Conservation (phyloP, 75 land plant species). For the Cupressus sempervirens region DNA sequence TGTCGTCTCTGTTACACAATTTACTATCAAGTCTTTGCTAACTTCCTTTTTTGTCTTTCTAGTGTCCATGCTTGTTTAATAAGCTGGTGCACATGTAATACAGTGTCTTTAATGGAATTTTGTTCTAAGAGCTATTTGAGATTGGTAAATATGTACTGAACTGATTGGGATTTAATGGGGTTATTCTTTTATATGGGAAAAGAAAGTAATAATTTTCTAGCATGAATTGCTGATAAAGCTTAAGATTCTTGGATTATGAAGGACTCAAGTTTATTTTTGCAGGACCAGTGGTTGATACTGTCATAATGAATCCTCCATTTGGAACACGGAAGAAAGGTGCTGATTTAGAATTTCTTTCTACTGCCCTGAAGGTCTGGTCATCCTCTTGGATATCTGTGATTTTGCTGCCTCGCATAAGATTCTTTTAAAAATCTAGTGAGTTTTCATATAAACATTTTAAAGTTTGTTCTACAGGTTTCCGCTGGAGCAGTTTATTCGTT, state of each 20-base stretch:
- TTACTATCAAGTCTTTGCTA: neutral
- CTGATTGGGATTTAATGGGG: neutral
- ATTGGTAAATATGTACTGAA: neutral
- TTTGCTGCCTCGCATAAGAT: neutral
- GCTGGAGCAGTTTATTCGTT: slow-evolving; percentile 87
- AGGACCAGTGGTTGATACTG: slow-evolving; percentile 78
- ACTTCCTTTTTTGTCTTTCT: neutral
- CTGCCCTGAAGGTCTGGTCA: slow-evolving; percentile 64
- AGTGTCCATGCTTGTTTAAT: neutral
- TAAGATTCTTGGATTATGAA: no score
- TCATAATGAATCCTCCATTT: slow-evolving; percentile 99
- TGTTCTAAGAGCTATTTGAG: neutral
- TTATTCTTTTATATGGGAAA: neutral
- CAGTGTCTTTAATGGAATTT: neutral
- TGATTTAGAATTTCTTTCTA: slow-evolving; percentile 80
- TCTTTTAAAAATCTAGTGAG: neutral
- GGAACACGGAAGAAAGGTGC: slow-evolving; percentile 89
- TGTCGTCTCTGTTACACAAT: neutral
- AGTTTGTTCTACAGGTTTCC: slow-evolving; percentile 55
- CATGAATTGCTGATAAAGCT: neutral
- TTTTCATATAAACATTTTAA: neutral
- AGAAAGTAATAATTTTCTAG: neutral
- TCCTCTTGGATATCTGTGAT: slow-evolving; percentile 2
- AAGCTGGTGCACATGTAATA: neutral
- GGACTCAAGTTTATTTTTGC: slow-evolving; percentile 6